These are phyloP conservation scores for Aspergillus arachidicola DNA, from an alignment of 2,329 filamentous ascomycete genomes.

Conservation along the genomic window DNA sequence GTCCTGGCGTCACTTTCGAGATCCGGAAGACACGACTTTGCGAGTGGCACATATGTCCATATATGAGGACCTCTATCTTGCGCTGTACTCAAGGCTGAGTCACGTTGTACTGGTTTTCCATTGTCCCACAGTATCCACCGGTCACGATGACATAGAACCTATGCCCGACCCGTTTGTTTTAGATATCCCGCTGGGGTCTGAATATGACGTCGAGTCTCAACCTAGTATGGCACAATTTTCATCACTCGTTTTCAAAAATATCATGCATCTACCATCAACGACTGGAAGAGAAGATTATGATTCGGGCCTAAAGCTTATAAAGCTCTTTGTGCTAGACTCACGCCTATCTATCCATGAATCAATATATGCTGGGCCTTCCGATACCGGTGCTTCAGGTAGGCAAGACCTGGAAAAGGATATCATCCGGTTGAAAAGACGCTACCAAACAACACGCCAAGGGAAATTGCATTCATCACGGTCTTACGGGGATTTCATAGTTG, in stretches of 20 bases:
- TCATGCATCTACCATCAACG: constrained; percentile 26
- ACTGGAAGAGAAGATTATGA: constrained; percentile 22
- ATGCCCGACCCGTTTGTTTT: constrained; percentile 39
- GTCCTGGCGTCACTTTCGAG: constrained; percentile 58
- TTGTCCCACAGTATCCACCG: constrained; percentile 28
- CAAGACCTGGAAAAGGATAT: constrained; percentile 19
- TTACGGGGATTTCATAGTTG: constrained; percentile 38
- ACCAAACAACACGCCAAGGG: constrained; percentile 13
- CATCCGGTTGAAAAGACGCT: constrained; percentile 27
- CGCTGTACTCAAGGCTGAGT: constrained; percentile 45
- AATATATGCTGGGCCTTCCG: constrained; percentile 28
- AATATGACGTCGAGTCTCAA: constrained; percentile 13
- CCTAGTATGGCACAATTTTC: constrained; percentile 24
- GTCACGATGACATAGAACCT: constrained; percentile 23
- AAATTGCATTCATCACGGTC: constrained; percentile 7
- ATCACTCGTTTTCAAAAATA: constrained; percentile 37
- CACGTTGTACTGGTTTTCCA: constrained; percentile 36
- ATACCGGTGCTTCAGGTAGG: constrained; percentile 15
- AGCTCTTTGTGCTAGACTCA: constrained; percentile 39
- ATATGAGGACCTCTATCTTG: constrained; percentile 37
- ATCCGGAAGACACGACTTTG: constrained; percentile 56
- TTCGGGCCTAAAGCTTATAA: constrained; percentile 32
- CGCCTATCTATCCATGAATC: constrained; percentile 38
- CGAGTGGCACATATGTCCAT: constrained; percentile 38
- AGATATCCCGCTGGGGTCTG: constrained; percentile 26